Percentiles rank a stretch among this genome's conserved stretches.
Conservation (phyloP, 2,329 filamentous ascomycete genomes). For the Talaromyces atroroseus region DNA sequence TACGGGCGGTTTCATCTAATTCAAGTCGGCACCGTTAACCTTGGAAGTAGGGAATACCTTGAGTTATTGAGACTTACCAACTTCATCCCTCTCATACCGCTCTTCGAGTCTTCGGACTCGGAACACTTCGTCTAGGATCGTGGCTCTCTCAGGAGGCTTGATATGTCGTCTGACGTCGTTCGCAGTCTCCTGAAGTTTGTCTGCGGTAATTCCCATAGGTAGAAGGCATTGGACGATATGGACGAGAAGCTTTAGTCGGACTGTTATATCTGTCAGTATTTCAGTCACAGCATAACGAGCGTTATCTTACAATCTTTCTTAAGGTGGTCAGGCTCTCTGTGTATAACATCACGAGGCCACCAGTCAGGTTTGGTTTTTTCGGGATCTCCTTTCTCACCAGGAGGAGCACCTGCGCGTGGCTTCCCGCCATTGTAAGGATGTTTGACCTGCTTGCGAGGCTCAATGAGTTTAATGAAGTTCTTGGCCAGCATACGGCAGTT, state of each 20-base stretch:
- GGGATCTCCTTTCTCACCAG: conserved; percentile 35
- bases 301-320: conserved; percentile 40
- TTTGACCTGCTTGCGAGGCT: conserved; percentile 44
- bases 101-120: conserved; percentile 37
- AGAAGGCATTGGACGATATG: conserved; percentile 38
- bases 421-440: conserved; percentile 46
- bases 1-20: conserved; percentile 29
- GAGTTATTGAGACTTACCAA: conserved; percentile 26
- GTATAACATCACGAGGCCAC: conserved; percentile 42
- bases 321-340: conserved; percentile 47
- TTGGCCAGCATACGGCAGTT: conserved; percentile 43
- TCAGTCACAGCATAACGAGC: background rate
- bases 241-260: conserved; percentile 27
- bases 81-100: conserved; percentile 36
- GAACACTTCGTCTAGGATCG: conserved; percentile 38
- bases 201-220: conserved; percentile 30
- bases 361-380: conserved; percentile 42
- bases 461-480: conserved; percentile 43
- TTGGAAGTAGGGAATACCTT: background rate
- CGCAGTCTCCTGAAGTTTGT: conserved; percentile 37
- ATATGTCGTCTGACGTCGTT: conserved; percentile 35
- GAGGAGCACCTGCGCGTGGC: conserved; percentile 27
- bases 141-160: conserved; percentile 26
- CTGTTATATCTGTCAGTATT: background rate
- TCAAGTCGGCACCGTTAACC: background rate